A percentile compares a stretch with the other conserved stretches of the same genome.
These are phyloP conservation scores for Didymella keratinophila DNA, from an alignment of 2,329 filamentous ascomycete species.

Conservation along the genomic window DNA sequence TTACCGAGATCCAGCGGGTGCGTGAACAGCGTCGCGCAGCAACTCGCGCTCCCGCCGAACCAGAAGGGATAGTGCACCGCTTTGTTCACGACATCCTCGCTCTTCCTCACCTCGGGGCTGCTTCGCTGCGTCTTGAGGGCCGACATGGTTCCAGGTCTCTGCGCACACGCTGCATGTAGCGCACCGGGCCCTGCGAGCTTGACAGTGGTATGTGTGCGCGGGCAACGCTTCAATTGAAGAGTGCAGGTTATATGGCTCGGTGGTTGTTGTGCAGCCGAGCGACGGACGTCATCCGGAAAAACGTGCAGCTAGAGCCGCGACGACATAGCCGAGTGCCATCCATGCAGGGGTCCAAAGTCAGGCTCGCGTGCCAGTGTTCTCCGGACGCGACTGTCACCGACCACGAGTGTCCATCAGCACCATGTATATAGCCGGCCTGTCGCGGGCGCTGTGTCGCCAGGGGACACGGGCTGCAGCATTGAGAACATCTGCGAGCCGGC, in stretches of 20 bases:
- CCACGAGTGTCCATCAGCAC: slow-evolving; percentile 15
- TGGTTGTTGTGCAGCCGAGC: slow-evolving; percentile 36
- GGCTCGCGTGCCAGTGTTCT: slow-evolving; percentile 26
- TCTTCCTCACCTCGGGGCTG: slow-evolving; percentile 48
- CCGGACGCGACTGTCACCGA: slow-evolving; percentile 24
- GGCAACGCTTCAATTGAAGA: too few species aligned
- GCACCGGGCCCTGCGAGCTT: slow-evolving; percentile 15
- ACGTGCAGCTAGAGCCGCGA: slow-evolving; percentile 20
- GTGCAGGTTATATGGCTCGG: slow-evolving; percentile 18
- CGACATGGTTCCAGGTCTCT: slow-evolving; percentile 45
- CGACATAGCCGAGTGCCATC: slow-evolving; percentile 20
- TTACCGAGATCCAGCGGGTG: slow-evolving; percentile 91
- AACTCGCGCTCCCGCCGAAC: slow-evolving; percentile 96
- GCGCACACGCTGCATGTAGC: slow-evolving; percentile 43
- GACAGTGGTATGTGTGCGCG: slow-evolving; percentile 7
- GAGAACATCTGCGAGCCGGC: slow-evolving; percentile 17
- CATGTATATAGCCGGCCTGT: slow-evolving; percentile 38
- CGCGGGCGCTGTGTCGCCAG: slow-evolving; percentile 36
- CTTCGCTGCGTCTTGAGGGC: slow-evolving; percentile 49
- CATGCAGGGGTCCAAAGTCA: slow-evolving; percentile 31
- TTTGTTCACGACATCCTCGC: slow-evolving; percentile 52
- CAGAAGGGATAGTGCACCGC: slow-evolving; percentile 66
- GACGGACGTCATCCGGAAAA: slow-evolving; percentile 39
- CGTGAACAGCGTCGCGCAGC: slow-evolving; percentile 88
- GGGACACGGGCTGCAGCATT: slow-evolving; percentile 14